Conservation (phyloP, 2,329 filamentous ascomycete genomes). For the Pseudocercospora fuligena region DNA sequence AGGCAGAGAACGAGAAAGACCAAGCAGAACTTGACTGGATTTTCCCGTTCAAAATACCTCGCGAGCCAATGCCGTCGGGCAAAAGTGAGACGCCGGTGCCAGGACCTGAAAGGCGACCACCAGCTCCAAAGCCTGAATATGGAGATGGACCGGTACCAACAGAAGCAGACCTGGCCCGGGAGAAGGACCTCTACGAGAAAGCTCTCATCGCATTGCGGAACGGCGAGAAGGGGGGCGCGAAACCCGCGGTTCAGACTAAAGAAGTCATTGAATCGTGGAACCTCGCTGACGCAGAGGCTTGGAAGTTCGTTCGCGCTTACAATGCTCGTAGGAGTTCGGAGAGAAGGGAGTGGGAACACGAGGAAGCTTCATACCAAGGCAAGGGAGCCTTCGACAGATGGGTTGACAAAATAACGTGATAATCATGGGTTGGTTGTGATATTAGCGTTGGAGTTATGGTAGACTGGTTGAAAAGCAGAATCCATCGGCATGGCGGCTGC, state of each 20-base stretch:
- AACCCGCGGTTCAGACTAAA: slow-evolving; percentile 38
- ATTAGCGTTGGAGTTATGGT: slow-evolving; percentile 21
- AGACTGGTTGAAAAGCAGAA: slow-evolving; percentile 1
- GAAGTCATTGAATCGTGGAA: slow-evolving; percentile 57
- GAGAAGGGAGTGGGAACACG: slow-evolving; percentile 70
- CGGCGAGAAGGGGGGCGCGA: slow-evolving; percentile 17
- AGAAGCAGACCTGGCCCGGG: slow-evolving; percentile 59
- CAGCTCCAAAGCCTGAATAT: slow-evolving; percentile 52
- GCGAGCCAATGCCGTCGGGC: slow-evolving; percentile 56
- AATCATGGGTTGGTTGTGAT: neutral
- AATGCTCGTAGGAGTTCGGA: slow-evolving; percentile 67
- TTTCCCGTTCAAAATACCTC: slow-evolving; percentile 82
- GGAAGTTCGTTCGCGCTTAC: slow-evolving; percentile 74
- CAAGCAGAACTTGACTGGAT: slow-evolving; percentile 77
- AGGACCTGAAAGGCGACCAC: slow-evolving; percentile 60
- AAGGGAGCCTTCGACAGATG: slow-evolving; percentile 51
- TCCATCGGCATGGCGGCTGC: neutral
- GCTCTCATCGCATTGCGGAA: slow-evolving; percentile 31
- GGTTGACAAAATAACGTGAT: slow-evolving; percentile 32
- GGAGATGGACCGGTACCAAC: slow-evolving; percentile 57
- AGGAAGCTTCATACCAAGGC: slow-evolving; percentile 69
- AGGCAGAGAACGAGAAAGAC: slow-evolving; percentile 46
- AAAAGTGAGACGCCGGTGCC: slow-evolving; percentile 64
- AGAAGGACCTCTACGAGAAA: slow-evolving; percentile 59
- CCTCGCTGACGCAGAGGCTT: slow-evolving; percentile 75